Evolutionary conservation across 768 basidiomycete genomes (phyloP), one percentile per base, ranked within the genome.

Genomic region (Trametes cingulata): DNA sequence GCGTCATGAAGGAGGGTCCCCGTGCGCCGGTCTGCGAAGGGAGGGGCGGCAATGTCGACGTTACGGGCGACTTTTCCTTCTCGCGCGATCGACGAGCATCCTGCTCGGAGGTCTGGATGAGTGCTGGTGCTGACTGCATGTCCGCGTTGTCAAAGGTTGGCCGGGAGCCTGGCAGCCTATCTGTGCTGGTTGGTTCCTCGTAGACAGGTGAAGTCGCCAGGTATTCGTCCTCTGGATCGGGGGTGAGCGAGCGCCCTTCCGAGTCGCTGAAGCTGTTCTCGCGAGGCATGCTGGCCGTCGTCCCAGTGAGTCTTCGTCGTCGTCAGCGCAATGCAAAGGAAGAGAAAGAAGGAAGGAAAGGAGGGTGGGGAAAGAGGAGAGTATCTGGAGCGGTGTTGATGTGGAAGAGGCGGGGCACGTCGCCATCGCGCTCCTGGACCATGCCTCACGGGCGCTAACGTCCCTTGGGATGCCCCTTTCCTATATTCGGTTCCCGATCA

Each of bases 211-310:
- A 61, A 6, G 53, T 33, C 13, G 60, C 65, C 8, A 62, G 29
- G 10, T 33, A 46, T 40, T 76, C 77, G 5, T 84, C 85, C 49
- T 82, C 81, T 19, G 80, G 70, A 71, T 87, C 85, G n/a, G 86
- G 84, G 5, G 86, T 87, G 52, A 88, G 73, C 9, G 86, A 87
- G 25, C 85, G 80, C 22, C 84, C 83, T 29, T 85, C 85, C 36
- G 83, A 84, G 71, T 88, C 86, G 64, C 77, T 79, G 73, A 86
- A 80, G 71, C 85, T 86, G 73, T 87, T 86, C 68, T 85, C 84
- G 56, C 85, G 79, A 46, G 86, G 83, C 86, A 87, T 86, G 40
- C 20, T 36, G 56, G 39, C 6, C 15, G 27, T 46, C 39, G 63
- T 14, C n/a, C 19, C 3, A n/a, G 12, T 20, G 8, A 24, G 29